Base-by-base conservation (phyloP, 495 filamentous ascomycete species). In the Penicillium odoratum region DNA sequence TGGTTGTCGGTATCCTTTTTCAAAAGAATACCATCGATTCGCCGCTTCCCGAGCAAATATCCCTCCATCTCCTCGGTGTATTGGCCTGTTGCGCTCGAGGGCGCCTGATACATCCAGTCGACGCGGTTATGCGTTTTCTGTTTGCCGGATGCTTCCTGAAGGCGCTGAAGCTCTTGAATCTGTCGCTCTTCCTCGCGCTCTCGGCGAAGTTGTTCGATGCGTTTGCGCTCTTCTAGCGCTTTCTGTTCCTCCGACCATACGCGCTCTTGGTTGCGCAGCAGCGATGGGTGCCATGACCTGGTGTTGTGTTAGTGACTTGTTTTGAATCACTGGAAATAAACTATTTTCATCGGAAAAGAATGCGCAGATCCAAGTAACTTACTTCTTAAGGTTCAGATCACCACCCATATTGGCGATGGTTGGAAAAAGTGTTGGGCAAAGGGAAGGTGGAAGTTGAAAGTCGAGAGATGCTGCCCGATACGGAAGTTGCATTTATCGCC, bases 61-160 rank as follows among this genome's bases (percentile, higher is more conserved):
- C 89, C 91, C 64, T 98, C 94, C 82, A 89, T 92, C 72, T 98
- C 95, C 69, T 96, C 93, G 0, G 87, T 88, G 55, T 91, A 91
- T 48, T 92, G 90, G 21, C 80, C 83, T 61, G 88, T 86, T 28
- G 89, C 91, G 61, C 83, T 86, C 36, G 88, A 87, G 8, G 94
- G 92, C 1, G 92, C 94, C 62, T 85, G 79, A 74, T 98, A 98
- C 91, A 98, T 96, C 90, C 95, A 98, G 65, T 98, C 93, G 18
- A 98, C 94, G 11, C 91, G 84, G 59, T 91, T 85, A 3, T 85
- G 68, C 34, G 84, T 82, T 56, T 85, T 88, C 56, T 82, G 81
- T 16, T 92, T 92, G 33, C 95, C 95, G 11, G 91, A 88, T 40
- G 88, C 87, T 74, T 97, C 95, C 55, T 96, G 91, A 45, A 96